These are phyloP conservation scores for Volvox carteri DNA, from an alignment of 163 green algal genomes.

Conservation along the genomic window DNA sequence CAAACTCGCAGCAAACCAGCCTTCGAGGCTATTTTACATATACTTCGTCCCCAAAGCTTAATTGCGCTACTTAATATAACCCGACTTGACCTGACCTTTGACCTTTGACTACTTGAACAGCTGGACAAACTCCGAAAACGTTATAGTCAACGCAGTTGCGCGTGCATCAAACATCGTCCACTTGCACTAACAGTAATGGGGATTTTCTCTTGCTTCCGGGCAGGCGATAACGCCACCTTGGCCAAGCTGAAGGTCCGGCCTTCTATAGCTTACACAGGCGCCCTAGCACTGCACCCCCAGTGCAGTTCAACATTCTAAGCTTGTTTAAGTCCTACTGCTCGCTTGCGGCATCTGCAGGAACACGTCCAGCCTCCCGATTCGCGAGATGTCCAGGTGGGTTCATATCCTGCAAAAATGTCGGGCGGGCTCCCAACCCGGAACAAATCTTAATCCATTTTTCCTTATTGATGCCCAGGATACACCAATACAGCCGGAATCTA, in stretches of 20 bases:
- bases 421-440: too few relatives aligned
- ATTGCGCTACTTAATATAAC: background rate
- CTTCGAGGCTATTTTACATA: too few relatives aligned
- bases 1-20: too few relatives aligned
- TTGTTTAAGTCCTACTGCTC: too few relatives aligned
- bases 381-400: too few relatives aligned
- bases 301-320: too few relatives aligned
- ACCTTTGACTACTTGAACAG: constrained; percentile 16
- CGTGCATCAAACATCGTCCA: background rate
- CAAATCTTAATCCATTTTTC: too few relatives aligned
- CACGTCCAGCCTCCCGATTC: too few relatives aligned
- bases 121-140: background rate
- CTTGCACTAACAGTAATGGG: background rate
- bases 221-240: background rate
- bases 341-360: too few relatives aligned
- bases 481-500: background rate
- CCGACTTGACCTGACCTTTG: background rate
- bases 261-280: background rate
- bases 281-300: too few relatives aligned
- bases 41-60: too few relatives aligned
- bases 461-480: background rate
- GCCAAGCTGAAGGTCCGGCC: background rate
- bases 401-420: too few relatives aligned
- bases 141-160: background rate
- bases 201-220: background rate